Evolutionary conservation across 306 rosid species (phyloP).

Genomic region (Trifolium repens): DNA sequence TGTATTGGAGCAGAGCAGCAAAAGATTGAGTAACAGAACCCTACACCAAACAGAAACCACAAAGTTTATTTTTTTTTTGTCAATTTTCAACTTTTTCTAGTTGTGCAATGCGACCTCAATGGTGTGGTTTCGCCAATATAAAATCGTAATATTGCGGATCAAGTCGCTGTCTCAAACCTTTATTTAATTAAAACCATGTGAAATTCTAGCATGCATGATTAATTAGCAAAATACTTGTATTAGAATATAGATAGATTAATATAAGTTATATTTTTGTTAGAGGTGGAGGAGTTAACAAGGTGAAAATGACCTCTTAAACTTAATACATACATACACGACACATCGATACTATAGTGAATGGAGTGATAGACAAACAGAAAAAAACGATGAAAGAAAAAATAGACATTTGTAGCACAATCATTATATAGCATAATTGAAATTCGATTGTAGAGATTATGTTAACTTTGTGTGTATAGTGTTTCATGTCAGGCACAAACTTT

Average conservation of each 20-base stretch:
- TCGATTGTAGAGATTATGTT: background rate
- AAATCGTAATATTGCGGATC: background rate
- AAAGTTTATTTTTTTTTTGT: no score
- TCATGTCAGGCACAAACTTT: background rate
- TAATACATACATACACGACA: background rate
- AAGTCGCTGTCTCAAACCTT: background rate
- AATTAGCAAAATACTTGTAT: background rate
- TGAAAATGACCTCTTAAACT: background rate
- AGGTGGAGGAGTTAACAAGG: background rate
- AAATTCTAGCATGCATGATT: background rate
- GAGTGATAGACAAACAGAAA: background rate
- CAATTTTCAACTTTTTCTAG: no score
- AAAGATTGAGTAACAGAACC: no score
- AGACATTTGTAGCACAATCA: background rate
- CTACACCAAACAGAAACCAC: no score
- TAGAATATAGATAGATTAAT: background rate
- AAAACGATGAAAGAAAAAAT: background rate
- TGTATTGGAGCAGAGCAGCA: no score
- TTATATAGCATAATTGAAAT: background rate
- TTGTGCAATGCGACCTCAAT: no score
- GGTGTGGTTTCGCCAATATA: background rate
- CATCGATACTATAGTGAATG: background rate
- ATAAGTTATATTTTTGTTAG: conserved; percentile 6
- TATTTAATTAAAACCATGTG: background rate
- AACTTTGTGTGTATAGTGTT: background rate